Base-by-base conservation (phyloP, 352 stramenopile species). In the Globisporangium canariense region DNA sequence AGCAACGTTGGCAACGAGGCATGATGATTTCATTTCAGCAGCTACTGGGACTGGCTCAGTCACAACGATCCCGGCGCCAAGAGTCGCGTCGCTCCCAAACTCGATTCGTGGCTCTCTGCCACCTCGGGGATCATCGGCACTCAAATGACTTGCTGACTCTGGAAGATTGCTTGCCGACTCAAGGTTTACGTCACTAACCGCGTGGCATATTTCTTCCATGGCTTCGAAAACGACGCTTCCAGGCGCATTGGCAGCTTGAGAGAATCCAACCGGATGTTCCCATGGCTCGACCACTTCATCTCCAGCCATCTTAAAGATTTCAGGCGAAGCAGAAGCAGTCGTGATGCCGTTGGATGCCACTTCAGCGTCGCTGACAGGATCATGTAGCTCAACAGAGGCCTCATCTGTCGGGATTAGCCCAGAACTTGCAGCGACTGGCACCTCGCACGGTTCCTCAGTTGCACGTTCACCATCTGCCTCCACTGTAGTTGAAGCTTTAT, bases 1-100 rank as follows among this genome's bases (percentile, higher is more conserved):
- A 47, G 22, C 62, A 20, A 68, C 22, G 20, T 55, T 47, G 22
- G 50, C 36, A 10, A 63, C 36, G 2, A n/a, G 47, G 8, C 62
- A 68, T 16, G n/a, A 8, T n/a, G 25, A 28, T 28, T 13, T 13
- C 5, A 4, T 1, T 30, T 13, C 41, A 32, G 2, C 36, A 8
- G 3, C 30, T 3, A 13, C 14, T 16, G 8, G 25, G 10, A 18
- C 10, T 46, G 25, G 2, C n/a, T 49, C 58, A 4, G n/a, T 34
- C 9, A 10, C 11, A 13, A 30, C 10, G 8, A 25, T 8, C 4
- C 25, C 34, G 1, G 30, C 32, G 22, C 41, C 45, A 1, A 16
- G 14, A 4, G 22, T 18, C 10, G 36, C 60, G 22, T 11, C 60
- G 13, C 16, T 18, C 9, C 3, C 50, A 56, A 3, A 18, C 18